These are phyloP conservation scores for Retiboletus flavoniger DNA, from an alignment of 1,284 basidiomycete genomes.

Conservation along the genomic window DNA sequence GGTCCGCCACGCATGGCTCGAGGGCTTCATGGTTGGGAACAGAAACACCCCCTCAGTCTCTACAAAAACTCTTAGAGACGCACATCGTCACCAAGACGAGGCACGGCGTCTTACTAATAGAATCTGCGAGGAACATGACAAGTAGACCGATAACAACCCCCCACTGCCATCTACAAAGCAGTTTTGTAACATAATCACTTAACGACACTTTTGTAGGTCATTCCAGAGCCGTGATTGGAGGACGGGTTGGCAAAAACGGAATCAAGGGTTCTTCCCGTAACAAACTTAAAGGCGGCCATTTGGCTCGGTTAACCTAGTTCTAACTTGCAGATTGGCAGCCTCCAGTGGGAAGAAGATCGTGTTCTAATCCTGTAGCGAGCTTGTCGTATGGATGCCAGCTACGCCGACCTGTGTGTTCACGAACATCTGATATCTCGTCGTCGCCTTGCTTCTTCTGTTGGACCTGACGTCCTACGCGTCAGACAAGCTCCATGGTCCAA, in stretches of 20 bases:
- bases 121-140: conserved; percentile 96
- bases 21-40: conserved; percentile 92
- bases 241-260: too few species aligned
- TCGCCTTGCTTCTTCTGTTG: conserved; percentile 96
- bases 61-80: conserved; percentile 36
- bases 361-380: conserved; percentile 70
- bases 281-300: too few species aligned
- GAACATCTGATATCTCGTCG: conserved; percentile 94
- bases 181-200: too few species aligned
- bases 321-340: too few species aligned
- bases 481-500: neutral
- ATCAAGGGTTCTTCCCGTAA: too few species aligned
- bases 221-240: too few species aligned
- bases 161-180: too few species aligned
- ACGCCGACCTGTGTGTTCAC: conserved; percentile 76
- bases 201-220: too few species aligned
- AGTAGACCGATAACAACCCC: conserved; percentile 92
- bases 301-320: too few species aligned
- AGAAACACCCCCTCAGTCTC: conserved; percentile 89
- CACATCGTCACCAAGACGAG: conserved; percentile 1
- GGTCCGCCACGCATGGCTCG: too few species aligned
- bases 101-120: conserved; percentile 63
- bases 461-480: conserved; percentile 40
- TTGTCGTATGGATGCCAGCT: neutral
- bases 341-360: conserved; percentile 95